Evolutionary conservation across 495 filamentous ascomycete species (phyloP), one percentile per base, ranked within the genome.

Genomic region (Penicillium coffeae): DNA sequence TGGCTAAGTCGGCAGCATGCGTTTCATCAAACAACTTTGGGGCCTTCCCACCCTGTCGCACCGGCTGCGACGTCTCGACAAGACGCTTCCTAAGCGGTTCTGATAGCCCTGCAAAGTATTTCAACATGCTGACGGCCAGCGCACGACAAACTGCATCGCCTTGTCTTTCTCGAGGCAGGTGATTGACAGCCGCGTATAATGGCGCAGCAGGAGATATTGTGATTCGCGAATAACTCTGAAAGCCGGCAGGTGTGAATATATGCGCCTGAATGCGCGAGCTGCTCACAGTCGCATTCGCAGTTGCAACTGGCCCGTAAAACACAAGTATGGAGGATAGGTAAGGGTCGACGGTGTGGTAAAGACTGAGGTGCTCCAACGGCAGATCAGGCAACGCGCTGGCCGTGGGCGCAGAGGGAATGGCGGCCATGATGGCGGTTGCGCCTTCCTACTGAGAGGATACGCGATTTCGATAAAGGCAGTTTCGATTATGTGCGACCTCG

Each of bases 141-240:
- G 87, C 93, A 14, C 93, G 84, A 65, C 82, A 89, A 27, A 95
- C 71, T 62, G 95, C 90, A 63, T 96, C 89, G 34, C 90, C 92
- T 74, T 97, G 93, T 65, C 88, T 88, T 58, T 95, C 91, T 47
- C 87, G 83, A 18, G 94, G 88, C n/a, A 99, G 78, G 62, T 94
- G 82, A 61, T 86, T 85, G 61, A 98, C 91, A 22, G 90, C 90
- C 48, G 83, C 81, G 64, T 96, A 98, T 51, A 94, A 82, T n/a
- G 93, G 84, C n/a, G 92, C 95, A 47, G 84, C 91, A 18, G 91
- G 92, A 18, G 93, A 93, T 44, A 96, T 82, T 10, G 89, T 92
- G 53, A 98, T 81, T 55, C 93, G 89, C 50, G 88, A 83, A 63
- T 90, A 97, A 45, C 85, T 88, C 52, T 87, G 83, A 47, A 92